phyloP scores from a whole-genome alignment of 2,329 filamentous ascomycete genomes.

The Claviceps digitariae region DNA sequence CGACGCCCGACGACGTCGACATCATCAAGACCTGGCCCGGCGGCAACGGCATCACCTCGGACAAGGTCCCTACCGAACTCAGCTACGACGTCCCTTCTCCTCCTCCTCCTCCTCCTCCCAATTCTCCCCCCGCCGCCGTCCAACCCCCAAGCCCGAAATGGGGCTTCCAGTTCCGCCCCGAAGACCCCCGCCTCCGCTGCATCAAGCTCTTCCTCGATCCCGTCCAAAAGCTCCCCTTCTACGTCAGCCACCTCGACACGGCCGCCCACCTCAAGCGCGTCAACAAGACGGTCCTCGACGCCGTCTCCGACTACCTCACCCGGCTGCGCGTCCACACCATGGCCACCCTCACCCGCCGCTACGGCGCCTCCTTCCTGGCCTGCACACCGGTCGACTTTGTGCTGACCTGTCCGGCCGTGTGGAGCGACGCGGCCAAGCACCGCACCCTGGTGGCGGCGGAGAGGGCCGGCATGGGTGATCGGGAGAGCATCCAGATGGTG shows the following conservation, averaged over 20 bases:
- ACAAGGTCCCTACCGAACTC: constrained; percentile 75
- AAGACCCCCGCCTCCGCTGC: constrained; percentile 62
- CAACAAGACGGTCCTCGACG: constrained; percentile 66
- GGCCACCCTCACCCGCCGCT: constrained; percentile 59
- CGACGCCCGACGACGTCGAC: constrained; percentile 65
- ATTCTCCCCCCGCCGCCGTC: constrained; percentile 16
- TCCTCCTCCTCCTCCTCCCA: neutral
- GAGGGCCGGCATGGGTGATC: constrained; percentile 61
- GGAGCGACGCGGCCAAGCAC: constrained; percentile 77
- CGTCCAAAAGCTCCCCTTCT: constrained; percentile 67
- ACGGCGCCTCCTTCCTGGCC: constrained; percentile 67
- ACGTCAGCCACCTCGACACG: constrained; percentile 65
- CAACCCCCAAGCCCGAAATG: constrained; percentile 50
- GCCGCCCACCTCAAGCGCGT: constrained; percentile 61
- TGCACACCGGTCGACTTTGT: constrained; percentile 67
- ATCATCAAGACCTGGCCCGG: constrained; percentile 80
- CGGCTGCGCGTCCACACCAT: constrained; percentile 67
- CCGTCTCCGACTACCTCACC: constrained; percentile 66
- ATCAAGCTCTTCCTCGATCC: constrained; percentile 78
- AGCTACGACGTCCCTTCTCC: constrained; percentile 36
- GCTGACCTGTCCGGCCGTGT: constrained; percentile 69
- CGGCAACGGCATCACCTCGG: constrained; percentile 73
- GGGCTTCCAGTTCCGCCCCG: constrained; percentile 72
- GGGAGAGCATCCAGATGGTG: constrained; percentile 61
- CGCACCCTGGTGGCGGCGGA: constrained; percentile 67